Evolutionary conservation across 768 basidiomycete genomes (phyloP), one percentile per base, ranked within the genome.

Genomic region (Mycena leptocephala): DNA sequence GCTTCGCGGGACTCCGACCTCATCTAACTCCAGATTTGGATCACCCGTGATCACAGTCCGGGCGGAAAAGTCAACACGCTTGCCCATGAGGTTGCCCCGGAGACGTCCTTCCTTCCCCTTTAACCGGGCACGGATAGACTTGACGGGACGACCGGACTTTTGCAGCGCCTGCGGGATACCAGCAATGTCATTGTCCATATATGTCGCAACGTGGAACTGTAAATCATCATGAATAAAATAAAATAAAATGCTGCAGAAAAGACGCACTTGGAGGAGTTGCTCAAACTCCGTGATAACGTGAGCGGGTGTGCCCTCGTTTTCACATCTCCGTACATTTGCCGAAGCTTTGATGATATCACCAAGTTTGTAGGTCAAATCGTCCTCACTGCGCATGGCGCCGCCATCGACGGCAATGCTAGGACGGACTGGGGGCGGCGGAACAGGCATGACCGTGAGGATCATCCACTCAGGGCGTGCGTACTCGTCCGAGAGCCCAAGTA

Each of bases 131-230:
- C 98, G 96, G 80, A 99, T 99, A 41, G 98, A 97, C 85, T 99
- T 99, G 74, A 99, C 95, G 32, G 98, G 97, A 73, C 98, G 92
- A 35, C 98, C 98, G 51, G 96, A 97, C 85, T 99, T 99, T 82
- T 99, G 98, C 79, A 98, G 87, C 2, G 98, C 97, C 82, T 99
- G 98, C 1, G 98, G 98, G 41, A 99, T 96, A 56, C 98, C 98
- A 39, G 98, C 97, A 72, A 99, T 97, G 82, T 99, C 97, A 82
- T 99, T 99, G 83, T 99, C 98, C 98, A 99, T 99, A 83, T 99
- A 99, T 0, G 98, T 99, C 3, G 98, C 98, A 75, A 99, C 97
- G 82, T 99, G 98, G 83, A 97, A 99, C 96, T 98, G 79, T 16
- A 4, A 74, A 55, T 39, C 13, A 51, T 51, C 26, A n/a, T 55